A percentile compares a stretch with the other conserved stretches of the same genome.
phyloP scores from a whole-genome alignment of 352 stramenopile species.

The Pythium diclinum region DNA sequence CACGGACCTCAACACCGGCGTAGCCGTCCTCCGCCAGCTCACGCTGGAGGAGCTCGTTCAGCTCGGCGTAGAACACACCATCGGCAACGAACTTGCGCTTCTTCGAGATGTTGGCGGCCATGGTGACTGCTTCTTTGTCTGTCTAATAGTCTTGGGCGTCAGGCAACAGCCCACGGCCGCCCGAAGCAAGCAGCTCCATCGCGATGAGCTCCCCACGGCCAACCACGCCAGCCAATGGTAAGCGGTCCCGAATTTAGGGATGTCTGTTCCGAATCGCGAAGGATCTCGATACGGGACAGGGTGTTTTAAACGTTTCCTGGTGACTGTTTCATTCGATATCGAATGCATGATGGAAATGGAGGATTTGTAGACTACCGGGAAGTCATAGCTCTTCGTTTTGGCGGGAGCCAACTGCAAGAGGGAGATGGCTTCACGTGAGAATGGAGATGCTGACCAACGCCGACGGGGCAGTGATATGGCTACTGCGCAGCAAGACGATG shows the following conservation, averaged over 20 bases:
- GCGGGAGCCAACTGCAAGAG: too few relatives aligned
- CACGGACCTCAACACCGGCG: constrained; percentile 97
- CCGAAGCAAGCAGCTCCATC: not conserved
- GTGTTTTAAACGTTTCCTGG: constrained; percentile 10
- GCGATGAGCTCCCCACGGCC: constrained; percentile 1
- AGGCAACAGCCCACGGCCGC: constrained; percentile 3
- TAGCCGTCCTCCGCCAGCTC: constrained; percentile 99
- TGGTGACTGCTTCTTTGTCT: constrained; percentile 40
- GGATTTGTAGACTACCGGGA: constrained; percentile 8
- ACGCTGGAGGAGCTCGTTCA: constrained; percentile 98
- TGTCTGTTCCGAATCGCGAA: constrained; percentile 7
- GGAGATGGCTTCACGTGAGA: constrained; percentile 11
- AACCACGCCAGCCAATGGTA: constrained; percentile 13
- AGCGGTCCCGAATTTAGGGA: constrained; percentile 5
- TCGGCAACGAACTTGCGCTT: constrained; percentile 99
- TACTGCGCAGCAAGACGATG: not conserved
- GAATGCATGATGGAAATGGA: not conserved
- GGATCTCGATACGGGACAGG: constrained; percentile 1
- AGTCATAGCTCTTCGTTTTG: constrained; percentile 10
- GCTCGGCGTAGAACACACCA: constrained; percentile 99
- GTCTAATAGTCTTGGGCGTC: constrained; percentile 26
- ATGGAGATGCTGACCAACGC: not conserved
- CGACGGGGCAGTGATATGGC: not conserved
- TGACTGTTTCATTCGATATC: constrained; percentile 8
- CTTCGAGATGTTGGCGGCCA: constrained; percentile 95